A percentile compares a stretch with the other conserved stretches of the same genome.
These are phyloP conservation scores for Cladosporium colombiae DNA, from an alignment of 2,329 filamentous ascomycete genomes.

Conservation along the genomic window DNA sequence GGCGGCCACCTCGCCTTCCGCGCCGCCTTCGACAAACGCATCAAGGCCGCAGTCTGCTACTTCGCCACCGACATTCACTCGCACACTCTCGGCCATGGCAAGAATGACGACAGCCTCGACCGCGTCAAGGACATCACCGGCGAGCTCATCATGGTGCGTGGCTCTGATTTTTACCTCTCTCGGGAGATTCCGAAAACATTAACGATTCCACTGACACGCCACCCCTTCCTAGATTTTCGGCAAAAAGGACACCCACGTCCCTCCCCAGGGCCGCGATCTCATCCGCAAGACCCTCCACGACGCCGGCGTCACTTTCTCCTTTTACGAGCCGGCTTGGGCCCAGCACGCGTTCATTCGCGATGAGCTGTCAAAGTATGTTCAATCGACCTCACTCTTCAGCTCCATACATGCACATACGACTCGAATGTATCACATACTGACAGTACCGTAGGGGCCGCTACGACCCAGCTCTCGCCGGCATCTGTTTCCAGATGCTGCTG, in stretches of 20 bases:
- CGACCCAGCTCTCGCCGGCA: conserved; percentile 80
- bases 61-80: conserved; percentile 92
- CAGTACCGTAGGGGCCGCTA: conserved; percentile 72
- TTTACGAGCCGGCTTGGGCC: conserved; percentile 89
- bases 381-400: not conserved
- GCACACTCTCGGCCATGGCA: conserved; percentile 69
- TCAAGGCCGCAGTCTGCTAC: conserved; percentile 78
- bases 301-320: conserved; percentile 71
- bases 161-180: not conserved
- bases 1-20: conserved; percentile 83
- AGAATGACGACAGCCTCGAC: conserved; percentile 62
- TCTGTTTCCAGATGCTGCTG: conserved; percentile 87
- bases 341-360: conserved; percentile 95
- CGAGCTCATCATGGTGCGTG: conserved; percentile 70
- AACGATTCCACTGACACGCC: too few relatives aligned
- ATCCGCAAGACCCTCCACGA: conserved; percentile 81
- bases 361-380: conserved; percentile 60
- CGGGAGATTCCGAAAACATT: too few relatives aligned
- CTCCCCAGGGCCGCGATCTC: conserved; percentile 76
- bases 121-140: conserved; percentile 68
- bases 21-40: conserved; percentile 71
- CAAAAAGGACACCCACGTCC: conserved; percentile 87
- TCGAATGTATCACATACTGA: conserved; percentile 33
- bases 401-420: too few relatives aligned
- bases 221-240: too few relatives aligned